phyloP scores from a whole-genome alignment of 768 basidiomycete species.

The Suillus discolor region DNA sequence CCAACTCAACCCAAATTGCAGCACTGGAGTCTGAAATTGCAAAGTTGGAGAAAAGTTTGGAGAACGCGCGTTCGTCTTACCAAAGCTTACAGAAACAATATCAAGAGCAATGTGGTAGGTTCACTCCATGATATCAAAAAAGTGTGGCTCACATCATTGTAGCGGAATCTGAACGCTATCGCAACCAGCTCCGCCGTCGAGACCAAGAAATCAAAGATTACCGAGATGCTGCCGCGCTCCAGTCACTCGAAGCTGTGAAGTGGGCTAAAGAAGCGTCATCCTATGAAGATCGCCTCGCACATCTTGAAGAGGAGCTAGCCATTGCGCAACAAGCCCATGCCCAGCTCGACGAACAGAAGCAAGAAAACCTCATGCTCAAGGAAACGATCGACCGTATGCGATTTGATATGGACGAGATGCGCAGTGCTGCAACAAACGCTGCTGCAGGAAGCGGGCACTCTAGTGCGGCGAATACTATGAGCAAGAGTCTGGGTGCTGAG shows the following conservation, averaged over 20 bases:
- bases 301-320: constrained; percentile 72
- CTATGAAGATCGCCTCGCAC: constrained; percentile 69
- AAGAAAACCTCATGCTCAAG: constrained; percentile 89
- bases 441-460: constrained; percentile 43
- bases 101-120: constrained; percentile 82
- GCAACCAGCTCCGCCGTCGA: constrained; percentile 70
- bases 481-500: constrained; percentile 78
- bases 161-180: constrained; percentile 81
- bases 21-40: constrained; percentile 78
- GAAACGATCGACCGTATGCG: constrained; percentile 96
- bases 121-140: background rate
- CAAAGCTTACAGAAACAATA: constrained; percentile 84
- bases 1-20: constrained; percentile 65
- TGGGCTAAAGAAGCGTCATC: constrained; percentile 66
- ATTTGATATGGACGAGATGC: constrained; percentile 92
- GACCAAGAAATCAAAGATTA: constrained; percentile 72
- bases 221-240: constrained; percentile 59
- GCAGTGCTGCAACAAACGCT: constrained; percentile 46
- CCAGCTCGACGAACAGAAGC: constrained; percentile 89
- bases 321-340: constrained; percentile 72
- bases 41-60: constrained; percentile 73
- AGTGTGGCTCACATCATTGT: background rate
- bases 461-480: constrained; percentile 60
- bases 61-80: constrained; percentile 72
- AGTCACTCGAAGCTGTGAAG: constrained; percentile 68